Evolutionary conservation across 208 protist species (phyloP), one percentile per base, ranked within the genome.

Genomic region (Acanthamoeba divionensis): DNA sequence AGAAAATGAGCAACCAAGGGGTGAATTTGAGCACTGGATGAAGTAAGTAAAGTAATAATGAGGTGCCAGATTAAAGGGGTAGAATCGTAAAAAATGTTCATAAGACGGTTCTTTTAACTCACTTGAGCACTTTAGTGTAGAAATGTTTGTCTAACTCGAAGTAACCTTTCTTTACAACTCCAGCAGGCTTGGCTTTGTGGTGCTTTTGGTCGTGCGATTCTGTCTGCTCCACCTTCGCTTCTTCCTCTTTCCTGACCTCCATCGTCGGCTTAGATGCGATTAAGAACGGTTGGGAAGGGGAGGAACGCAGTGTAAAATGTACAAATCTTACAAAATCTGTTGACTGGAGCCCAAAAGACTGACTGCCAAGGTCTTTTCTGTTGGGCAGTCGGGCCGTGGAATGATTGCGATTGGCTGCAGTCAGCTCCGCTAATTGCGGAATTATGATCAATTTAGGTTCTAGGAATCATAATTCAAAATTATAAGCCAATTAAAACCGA

Each of bases 1-100:
- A 95, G 44, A 52, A 95, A 95, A 18, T 47, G 85, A 13, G 71
- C 31, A 21, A 94, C 92, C 50, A 94, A 47, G 10, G 92, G 93
- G 73, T 94, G 93, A 7, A 94, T 90, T 29, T 54, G 55, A 1
- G 91, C 86, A 67, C 77, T 86, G 50, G 3, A 5, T 29, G 29
- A 33, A 18, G 71, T 10, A 26, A 21, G 36, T 10, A 52, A 31
- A 21, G 41, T 6, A 10, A 50, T 73, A 73, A 10, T 67, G 75
- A 85, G 10, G 7, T 18, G 7, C 21, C 24, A 38, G 7, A 69
- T 7, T 67, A 67, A 26, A 91, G 41, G 4, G 6, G 33, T 54
- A 9, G 5, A 26, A 77, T 24, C 29, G 6, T 54, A 55, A 57
- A 41, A 33, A 45, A 87, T 21, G 45, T 29, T 12, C 6, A 15